Percentiles rank a stretch among this genome's conserved stretches.
Conservation (phyloP, 495 filamentous ascomycete genomes). For the Daldinia grandis region DNA sequence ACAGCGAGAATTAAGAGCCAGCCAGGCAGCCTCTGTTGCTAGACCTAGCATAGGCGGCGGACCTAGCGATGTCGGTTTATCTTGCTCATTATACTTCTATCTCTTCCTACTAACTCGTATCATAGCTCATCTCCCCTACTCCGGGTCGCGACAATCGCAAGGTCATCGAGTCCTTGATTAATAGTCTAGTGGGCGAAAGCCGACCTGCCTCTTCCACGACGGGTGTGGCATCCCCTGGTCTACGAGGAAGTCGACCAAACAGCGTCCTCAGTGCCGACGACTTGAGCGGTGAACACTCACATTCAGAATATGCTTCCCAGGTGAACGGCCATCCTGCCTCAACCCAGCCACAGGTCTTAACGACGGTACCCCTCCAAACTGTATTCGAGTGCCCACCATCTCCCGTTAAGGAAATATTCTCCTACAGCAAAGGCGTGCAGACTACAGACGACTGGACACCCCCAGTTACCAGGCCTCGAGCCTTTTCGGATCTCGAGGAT, state of each 20-base stretch:
- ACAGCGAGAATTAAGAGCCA: constrained; percentile 82
- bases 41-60: constrained; percentile 66
- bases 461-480: constrained; percentile 55
- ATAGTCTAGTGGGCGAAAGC: constrained; percentile 77
- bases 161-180: constrained; percentile 85
- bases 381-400: constrained; percentile 79
- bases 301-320: constrained; percentile 62
- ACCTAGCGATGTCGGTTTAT: constrained; percentile 58
- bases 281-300: constrained; percentile 73
- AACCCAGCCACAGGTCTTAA: constrained; percentile 55
- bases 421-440: constrained; percentile 96
- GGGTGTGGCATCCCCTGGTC: constrained; percentile 67
- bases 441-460: constrained; percentile 72
- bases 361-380: constrained; percentile 71
- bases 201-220: constrained; percentile 76
- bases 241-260: constrained; percentile 79
- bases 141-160: constrained; percentile 75
- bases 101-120: constrained; percentile 42
- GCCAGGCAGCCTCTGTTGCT: constrained; percentile 67
- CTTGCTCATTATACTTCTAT: constrained; percentile 1
- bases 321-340: constrained; percentile 48
- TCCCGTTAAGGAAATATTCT: constrained; percentile 80
- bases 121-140: constrained; percentile 71
- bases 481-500: constrained; percentile 65
- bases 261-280: constrained; percentile 81